Base-by-base conservation (phyloP, 768 basidiomycete genomes). In the Leccinum variicolor region DNA sequence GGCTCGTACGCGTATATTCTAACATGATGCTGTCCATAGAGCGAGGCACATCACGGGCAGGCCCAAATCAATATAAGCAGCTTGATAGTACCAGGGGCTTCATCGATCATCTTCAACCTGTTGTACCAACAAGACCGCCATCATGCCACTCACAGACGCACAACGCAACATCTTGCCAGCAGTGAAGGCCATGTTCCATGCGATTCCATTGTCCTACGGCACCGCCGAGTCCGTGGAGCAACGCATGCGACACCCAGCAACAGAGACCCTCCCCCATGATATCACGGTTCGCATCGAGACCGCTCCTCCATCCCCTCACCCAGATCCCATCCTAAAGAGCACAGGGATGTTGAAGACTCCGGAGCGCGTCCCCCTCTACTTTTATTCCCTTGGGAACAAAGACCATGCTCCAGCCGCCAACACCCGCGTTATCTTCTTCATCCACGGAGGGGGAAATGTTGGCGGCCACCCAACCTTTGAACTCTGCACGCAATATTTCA, bases 371-470 rank as follows among this genome's bases (percentile, higher is more conserved):
- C 66, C 66, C 2, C 0, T 70, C 41, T 69, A 54, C 21, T 69
- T 67, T 14, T 71, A 48, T 8, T 1, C 60, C 31, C 60, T 62
- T 36, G 39, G 39, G 39, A 15, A 11, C 28, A 17, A 19, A 26
- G 36, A 57, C 21, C 3, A 0, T 8, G 3, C 33, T 0, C 0
- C 17, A n/a, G 39, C 49, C 4, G 34, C 54, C 0, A 45, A 66
- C 15, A 57, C 57, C 6, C 57, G 25, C n/a, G 61, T 67, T 47
- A 53, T 71, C 39, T 61, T 69, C 56, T 62, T 59, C 50, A 52
- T 69, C 13, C 68, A 70, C n/a, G 67, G 69, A 3, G 68, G 68
- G 13, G 68, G 52, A 0, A 57, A 64, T 11, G 2, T 66, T 39
- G 0, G 14, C 6, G 70, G 70, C 0, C 66, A 66, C 34, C 70